A percentile compares a stretch with the other conserved stretches of the same genome.
Conservation (phyloP, 1,284 basidiomycete species). For the Trichosporon sp. region DNA sequence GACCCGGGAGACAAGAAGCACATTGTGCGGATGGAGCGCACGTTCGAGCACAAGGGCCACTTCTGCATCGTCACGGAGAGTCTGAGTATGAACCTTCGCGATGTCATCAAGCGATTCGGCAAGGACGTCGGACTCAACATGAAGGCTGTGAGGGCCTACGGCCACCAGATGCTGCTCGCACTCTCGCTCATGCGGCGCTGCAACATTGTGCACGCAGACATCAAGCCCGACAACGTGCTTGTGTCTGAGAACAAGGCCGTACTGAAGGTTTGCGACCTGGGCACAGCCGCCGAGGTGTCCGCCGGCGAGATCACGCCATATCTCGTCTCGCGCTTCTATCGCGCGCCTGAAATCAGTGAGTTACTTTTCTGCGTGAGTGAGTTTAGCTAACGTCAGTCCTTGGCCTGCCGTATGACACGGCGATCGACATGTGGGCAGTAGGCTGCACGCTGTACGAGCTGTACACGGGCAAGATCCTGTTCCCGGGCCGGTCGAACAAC, state of each 20-base stretch:
- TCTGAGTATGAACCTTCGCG: constrained; percentile 94
- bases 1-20: constrained; percentile 98
- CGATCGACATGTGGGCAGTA: constrained; percentile 94
- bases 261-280: constrained; percentile 92
- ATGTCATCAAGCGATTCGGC: constrained; percentile 97
- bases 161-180: constrained; percentile 89
- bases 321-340: constrained; percentile 95
- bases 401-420: constrained; percentile 86
- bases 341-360: constrained; percentile 96
- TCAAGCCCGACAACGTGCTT: constrained; percentile 94
- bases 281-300: constrained; percentile 85
- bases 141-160: constrained; percentile 92
- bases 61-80: constrained; percentile 95
- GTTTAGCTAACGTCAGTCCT: constrained; percentile 63
- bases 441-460: constrained; percentile 97
- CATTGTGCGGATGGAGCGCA: constrained; percentile 79
- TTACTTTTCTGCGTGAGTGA: background rate
- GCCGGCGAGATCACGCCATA: constrained; percentile 95
- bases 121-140: constrained; percentile 97
- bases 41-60: constrained; percentile 95
- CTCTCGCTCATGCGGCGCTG: constrained; percentile 78
- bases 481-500: constrained; percentile 94
- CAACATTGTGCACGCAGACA: constrained; percentile 95
- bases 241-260: constrained; percentile 92
- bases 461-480: constrained; percentile 96